phyloP scores from a whole-genome alignment of 2,329 filamentous ascomycete species.

The Diaporthe citrichinensis region DNA sequence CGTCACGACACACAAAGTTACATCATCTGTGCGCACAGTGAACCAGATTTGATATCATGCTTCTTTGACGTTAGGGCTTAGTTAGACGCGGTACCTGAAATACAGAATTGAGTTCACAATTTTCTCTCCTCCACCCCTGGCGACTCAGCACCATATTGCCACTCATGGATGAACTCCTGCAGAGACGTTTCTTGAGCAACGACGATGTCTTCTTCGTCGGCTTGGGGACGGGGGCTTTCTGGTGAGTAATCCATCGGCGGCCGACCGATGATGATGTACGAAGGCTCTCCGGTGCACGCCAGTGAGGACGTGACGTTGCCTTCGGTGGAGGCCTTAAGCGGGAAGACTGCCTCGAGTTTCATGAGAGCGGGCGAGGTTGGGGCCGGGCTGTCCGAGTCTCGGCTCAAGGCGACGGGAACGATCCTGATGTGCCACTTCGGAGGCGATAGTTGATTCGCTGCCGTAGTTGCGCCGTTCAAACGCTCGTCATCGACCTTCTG shows the following conservation, averaged over 20 bases:
- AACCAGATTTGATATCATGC: background rate
- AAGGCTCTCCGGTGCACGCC: background rate
- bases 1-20: background rate
- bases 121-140: background rate
- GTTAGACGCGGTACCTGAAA: background rate
- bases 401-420: constrained; percentile 4
- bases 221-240: background rate
- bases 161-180: constrained; percentile 18
- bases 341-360: constrained; percentile 35
- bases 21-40: background rate
- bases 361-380: background rate
- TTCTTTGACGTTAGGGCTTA: background rate
- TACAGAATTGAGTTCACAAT: background rate
- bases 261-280: constrained; percentile 26
- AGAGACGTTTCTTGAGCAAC: background rate
- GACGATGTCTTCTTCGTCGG: background rate
- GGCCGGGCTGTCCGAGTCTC: too few species aligned
- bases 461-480: background rate
- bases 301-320: background rate
- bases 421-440: constrained; percentile 31
- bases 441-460: background rate
- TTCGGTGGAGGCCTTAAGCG: constrained; percentile 1
- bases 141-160: constrained; percentile 7
- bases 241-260: background rate
- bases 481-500: background rate